Evolutionary conservation across 805 yeast genomes (phyloP).

Genomic region (Candida nanaspora): DNA sequence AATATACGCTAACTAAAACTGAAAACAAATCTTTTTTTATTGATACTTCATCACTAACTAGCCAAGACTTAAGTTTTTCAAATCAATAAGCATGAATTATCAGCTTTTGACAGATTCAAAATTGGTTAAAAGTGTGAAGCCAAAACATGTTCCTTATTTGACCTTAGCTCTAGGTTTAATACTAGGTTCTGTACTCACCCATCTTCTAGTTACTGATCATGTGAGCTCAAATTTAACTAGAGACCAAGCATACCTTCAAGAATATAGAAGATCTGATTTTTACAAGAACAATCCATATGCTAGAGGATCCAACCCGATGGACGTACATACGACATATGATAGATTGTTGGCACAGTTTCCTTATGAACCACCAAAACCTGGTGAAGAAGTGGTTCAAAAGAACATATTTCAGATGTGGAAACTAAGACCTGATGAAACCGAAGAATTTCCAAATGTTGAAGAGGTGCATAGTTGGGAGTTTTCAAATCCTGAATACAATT

Average conservation of each 20-base stretch:
- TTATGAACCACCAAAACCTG: conserved; percentile 1
- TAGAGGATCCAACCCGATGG: conserved; percentile 22
- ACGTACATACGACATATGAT: conserved; percentile 7
- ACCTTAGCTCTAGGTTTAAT: background rate
- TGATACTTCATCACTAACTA: no score
- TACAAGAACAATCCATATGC: conserved; percentile 28
- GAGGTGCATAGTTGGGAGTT: conserved; percentile 55
- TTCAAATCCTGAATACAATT: conserved; percentile 52
- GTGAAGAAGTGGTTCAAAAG: conserved; percentile 1
- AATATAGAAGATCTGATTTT: conserved; percentile 18
- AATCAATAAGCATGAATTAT: no score
- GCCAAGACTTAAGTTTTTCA: no score
- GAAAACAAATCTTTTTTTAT: no score
- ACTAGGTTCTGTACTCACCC: background rate
- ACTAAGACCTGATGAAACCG: conserved; percentile 28
- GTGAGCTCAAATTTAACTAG: background rate
- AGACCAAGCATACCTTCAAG: background rate
- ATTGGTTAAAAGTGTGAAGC: no score
- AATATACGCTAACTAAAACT: no score
- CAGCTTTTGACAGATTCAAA: no score
- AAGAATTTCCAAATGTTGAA: conserved; percentile 32
- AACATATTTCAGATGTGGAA: conserved; percentile 15
- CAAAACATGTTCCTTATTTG: background rate
- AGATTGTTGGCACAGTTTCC: conserved; percentile 9
- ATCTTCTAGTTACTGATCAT: no score